Conservation (phyloP, 139 green algal species). For the Picochlorum sp. region DNA sequence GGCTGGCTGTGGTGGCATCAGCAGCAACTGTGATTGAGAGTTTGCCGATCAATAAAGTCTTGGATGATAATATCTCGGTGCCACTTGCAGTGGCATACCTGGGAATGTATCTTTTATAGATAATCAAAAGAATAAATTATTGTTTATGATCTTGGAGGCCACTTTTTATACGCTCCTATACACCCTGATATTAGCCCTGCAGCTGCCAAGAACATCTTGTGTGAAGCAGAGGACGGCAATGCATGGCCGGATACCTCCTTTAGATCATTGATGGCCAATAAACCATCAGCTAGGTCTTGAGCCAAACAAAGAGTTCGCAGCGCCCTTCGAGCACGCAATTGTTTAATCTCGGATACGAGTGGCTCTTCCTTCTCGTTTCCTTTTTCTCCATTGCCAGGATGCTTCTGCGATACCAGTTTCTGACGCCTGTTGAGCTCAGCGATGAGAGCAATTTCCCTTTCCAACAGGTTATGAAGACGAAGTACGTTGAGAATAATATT, state of each 20-base stretch:
- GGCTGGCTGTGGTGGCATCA: constrained; percentile 30
- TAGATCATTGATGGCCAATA: constrained; percentile 27
- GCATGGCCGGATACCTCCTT: constrained; percentile 17
- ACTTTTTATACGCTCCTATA: constrained; percentile 71
- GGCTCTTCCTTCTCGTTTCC: not conserved
- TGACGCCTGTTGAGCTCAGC: constrained; percentile 23
- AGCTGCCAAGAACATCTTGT: constrained; percentile 32
- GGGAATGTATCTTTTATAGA: not conserved
- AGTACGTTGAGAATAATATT: constrained; percentile 1
- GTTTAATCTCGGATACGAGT: constrained; percentile 23
- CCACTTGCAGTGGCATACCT: constrained; percentile 33
- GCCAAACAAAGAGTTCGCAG: constrained; percentile 49
- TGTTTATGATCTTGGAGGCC: constrained; percentile 7
- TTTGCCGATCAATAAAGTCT: constrained; percentile 61
- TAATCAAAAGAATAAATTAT: not conserved
- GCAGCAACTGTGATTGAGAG: constrained; percentile 67
- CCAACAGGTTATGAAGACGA: not conserved
- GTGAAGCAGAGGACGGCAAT: constrained; percentile 12
- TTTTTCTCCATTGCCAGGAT: not conserved
- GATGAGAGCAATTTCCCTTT: constrained; percentile 37
- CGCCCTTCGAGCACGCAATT: constrained; percentile 24
- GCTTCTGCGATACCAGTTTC: not conserved
- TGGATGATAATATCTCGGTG: constrained; percentile 93
- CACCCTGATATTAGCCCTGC: constrained; percentile 56
- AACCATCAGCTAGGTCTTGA: constrained; percentile 53